phyloP scores from a whole-genome alignment of 768 basidiomycete species.

The Auriculariales sp. region DNA sequence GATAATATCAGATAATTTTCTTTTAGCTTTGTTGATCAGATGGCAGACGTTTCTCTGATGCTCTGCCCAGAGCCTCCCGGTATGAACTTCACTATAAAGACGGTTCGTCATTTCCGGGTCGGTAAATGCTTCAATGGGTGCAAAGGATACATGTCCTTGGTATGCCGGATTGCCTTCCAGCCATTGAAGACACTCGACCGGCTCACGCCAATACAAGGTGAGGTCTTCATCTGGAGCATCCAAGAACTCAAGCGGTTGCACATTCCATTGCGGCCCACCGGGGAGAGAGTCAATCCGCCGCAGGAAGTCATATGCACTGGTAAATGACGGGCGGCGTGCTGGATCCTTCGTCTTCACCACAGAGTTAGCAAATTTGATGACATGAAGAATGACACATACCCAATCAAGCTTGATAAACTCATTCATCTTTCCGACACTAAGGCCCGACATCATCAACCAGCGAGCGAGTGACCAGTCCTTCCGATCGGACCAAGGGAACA shows the following conservation, averaged over 20 bases:
- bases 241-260: neutral
- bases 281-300: neutral
- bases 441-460: slow-evolving; percentile 16
- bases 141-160: neutral
- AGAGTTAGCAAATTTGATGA: neutral
- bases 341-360: neutral
- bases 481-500: slow-evolving; percentile 16
- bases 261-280: neutral
- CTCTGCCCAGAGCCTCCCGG: neutral
- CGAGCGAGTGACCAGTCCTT: slow-evolving; percentile 20
- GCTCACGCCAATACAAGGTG: slow-evolving; percentile 1
- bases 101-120: neutral
- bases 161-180: slow-evolving; percentile 2
- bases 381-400: neutral
- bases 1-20: too few species aligned
- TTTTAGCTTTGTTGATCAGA: too few species aligned
- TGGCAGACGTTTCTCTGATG: neutral
- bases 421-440: slow-evolving; percentile 16
- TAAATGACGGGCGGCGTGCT: neutral
- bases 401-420: slow-evolving; percentile 16
- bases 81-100: neutral
- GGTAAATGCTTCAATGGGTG: neutral
- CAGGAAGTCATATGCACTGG: neutral
- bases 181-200: slow-evolving; percentile 4
- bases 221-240: neutral